A percentile compares a stretch with the other conserved stretches of the same genome.
Conservation (phyloP, 2,329 filamentous ascomycete genomes). For the Microdochium nivale region DNA sequence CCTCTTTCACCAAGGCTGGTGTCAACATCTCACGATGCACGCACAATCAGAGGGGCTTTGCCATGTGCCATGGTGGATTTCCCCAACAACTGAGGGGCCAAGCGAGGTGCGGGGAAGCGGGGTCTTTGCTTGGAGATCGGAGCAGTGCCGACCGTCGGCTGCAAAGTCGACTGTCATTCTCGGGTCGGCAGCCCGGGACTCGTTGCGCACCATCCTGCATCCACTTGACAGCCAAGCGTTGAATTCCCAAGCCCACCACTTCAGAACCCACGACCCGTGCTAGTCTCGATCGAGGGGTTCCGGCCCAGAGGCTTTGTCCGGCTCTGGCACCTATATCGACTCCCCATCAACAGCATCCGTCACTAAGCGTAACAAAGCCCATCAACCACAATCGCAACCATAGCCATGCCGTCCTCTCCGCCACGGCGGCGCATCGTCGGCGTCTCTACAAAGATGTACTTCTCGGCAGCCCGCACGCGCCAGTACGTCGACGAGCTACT, state of each 20-base stretch:
- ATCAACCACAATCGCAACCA: neutral
- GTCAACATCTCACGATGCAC: too few species aligned
- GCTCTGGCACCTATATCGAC: too few species aligned
- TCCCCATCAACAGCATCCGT: too few species aligned
- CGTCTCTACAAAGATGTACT: conserved; percentile 75
- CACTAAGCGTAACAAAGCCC: neutral
- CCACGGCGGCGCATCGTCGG: conserved; percentile 56
- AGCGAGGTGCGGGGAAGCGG: neutral
- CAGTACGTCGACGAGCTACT: conserved; percentile 44
- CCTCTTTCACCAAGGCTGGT: too few species aligned
- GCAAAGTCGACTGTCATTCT: neutral
- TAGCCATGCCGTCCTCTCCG: conserved; percentile 14
- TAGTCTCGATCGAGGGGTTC: too few species aligned
- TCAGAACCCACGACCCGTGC: too few species aligned
- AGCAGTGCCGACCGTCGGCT: neutral
- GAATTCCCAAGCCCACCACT: too few species aligned
- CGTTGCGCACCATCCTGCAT: too few species aligned
- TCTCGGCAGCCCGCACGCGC: conserved; percentile 55
- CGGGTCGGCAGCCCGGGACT: neutral
- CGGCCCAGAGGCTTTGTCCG: too few species aligned
- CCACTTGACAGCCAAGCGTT: too few species aligned
- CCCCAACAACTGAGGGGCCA: neutral
- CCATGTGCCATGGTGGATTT: too few species aligned
- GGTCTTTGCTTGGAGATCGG: neutral
- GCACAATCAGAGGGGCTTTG: too few species aligned